Conservation (phyloP, 2,329 filamentous ascomycete genomes). For the Verticillium zaregamsianum region DNA sequence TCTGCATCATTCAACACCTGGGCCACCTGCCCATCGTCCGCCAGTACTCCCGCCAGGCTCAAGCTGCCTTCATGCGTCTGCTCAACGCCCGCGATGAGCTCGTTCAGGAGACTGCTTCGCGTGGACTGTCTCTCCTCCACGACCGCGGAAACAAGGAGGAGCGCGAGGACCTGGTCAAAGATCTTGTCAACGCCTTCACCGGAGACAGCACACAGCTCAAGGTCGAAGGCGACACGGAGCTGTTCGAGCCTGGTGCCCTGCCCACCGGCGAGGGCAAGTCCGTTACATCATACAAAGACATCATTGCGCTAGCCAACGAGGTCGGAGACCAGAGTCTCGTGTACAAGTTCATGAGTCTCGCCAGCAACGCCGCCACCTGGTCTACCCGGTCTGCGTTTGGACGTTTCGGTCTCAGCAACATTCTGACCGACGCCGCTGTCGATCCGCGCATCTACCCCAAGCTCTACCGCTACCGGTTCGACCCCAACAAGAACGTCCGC, state of each 20-base stretch:
- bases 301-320: conserved; percentile 91
- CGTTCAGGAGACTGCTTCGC: conserved; percentile 90
- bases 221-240: conserved; percentile 84
- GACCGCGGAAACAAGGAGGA: conserved; percentile 81
- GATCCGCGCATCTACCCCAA: conserved; percentile 96
- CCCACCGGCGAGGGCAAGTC: conserved; percentile 87
- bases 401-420: conserved; percentile 84
- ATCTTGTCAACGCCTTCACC: conserved; percentile 85
- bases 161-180: conserved; percentile 78
- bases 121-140: conserved; percentile 88
- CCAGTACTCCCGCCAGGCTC: conserved; percentile 68
- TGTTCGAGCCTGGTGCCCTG: conserved; percentile 87
- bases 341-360: conserved; percentile 97
- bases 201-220: conserved; percentile 71
- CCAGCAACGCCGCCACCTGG: conserved; percentile 95
- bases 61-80: conserved; percentile 82
- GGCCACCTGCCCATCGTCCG: conserved; percentile 75
- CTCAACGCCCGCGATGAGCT: conserved; percentile 87
- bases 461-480: conserved; percentile 89
- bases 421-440: conserved; percentile 80
- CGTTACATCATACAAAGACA: conserved; percentile 95
- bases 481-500: conserved; percentile 90
- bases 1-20: conserved; percentile 87
- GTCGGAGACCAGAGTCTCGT: conserved; percentile 95
- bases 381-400: conserved; percentile 95